Evolutionary conservation across 768 basidiomycete species (phyloP).

Genomic region (Rhodotorula taiwanensis): DNA sequence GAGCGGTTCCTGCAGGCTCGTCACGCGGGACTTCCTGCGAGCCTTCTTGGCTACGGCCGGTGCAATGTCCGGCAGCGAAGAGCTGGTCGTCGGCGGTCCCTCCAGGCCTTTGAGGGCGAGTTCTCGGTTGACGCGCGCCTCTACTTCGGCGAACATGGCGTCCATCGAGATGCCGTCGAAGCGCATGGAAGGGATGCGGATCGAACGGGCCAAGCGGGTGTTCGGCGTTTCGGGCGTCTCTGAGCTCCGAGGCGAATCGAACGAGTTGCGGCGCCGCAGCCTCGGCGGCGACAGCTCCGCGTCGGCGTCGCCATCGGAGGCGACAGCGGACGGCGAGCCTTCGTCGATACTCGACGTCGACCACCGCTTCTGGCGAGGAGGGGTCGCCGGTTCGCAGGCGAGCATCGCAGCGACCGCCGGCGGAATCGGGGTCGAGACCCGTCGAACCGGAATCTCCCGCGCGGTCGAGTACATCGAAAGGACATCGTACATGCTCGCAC

Average conservation of each 20-base stretch:
- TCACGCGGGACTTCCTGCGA: constrained; percentile 23
- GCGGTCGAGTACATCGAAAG: background rate
- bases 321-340: background rate
- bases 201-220: background rate
- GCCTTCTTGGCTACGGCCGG: constrained; percentile 1
- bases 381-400: constrained; percentile 23
- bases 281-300: constrained; percentile 31
- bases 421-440: constrained; percentile 32
- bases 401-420: constrained; percentile 15
- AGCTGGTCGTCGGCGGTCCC: background rate
- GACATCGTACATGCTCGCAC: constrained; percentile 6
- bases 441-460: background rate
- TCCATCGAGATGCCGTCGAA: constrained; percentile 39
- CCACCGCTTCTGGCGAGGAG: constrained; percentile 30
- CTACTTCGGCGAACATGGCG: constrained; percentile 36
- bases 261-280: background rate
- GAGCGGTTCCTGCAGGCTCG: constrained; percentile 24
- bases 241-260: constrained; percentile 2
- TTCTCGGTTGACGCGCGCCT: constrained; percentile 25
- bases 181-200: constrained; percentile 33
- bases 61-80: background rate
- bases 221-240: background rate
- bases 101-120: background rate
- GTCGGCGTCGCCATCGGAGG: constrained; percentile 18
- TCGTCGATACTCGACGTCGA: constrained; percentile 15